phyloP scores from a whole-genome alignment of 345 rosid genomes.

The Populus alba region DNA sequence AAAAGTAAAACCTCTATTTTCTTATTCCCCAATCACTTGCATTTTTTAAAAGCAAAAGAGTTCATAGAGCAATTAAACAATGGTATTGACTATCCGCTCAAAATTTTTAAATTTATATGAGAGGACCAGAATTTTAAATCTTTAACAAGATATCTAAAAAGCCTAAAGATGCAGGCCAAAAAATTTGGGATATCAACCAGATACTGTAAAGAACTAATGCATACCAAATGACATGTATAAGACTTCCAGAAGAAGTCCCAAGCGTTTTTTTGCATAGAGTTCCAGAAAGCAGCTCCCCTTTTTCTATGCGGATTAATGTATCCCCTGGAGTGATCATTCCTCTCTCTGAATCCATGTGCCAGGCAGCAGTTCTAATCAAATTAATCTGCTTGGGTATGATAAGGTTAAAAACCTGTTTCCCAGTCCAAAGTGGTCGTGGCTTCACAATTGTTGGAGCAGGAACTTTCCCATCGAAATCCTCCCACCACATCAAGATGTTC shows the following conservation, averaged over 20 bases:
- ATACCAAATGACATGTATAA: conserved; percentile 95
- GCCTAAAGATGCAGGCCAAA: neutral
- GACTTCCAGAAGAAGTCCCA: conserved; percentile 90
- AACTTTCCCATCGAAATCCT: conserved; percentile 97
- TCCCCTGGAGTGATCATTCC: conserved; percentile 88
- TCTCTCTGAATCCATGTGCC: conserved; percentile 81
- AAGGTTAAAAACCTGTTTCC: conserved; percentile 95
- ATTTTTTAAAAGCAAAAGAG: too few species aligned
- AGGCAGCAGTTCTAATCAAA: conserved; percentile 76
- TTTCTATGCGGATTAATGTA: conserved; percentile 88
- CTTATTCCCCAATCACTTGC: too few species aligned
- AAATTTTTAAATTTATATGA: too few species aligned
- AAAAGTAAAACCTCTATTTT: too few species aligned
- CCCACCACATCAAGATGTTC: conserved; percentile 99
- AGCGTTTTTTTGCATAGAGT: conserved; percentile 97
- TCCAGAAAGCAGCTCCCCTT: conserved; percentile 87
- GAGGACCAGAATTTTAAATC: too few species aligned
- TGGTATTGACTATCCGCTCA: too few species aligned
- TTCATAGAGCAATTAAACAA: too few species aligned
- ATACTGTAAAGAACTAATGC: neutral
- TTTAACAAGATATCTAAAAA: neutral
- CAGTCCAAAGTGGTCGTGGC: conserved; percentile 99
- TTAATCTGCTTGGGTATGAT: conserved; percentile 98
- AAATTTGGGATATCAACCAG: neutral
- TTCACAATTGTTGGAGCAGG: conserved; percentile 91